Evolutionary conservation across 2,329 filamentous ascomycete genomes (phyloP).

Genomic region (Chaetothyriales sp.): DNA sequence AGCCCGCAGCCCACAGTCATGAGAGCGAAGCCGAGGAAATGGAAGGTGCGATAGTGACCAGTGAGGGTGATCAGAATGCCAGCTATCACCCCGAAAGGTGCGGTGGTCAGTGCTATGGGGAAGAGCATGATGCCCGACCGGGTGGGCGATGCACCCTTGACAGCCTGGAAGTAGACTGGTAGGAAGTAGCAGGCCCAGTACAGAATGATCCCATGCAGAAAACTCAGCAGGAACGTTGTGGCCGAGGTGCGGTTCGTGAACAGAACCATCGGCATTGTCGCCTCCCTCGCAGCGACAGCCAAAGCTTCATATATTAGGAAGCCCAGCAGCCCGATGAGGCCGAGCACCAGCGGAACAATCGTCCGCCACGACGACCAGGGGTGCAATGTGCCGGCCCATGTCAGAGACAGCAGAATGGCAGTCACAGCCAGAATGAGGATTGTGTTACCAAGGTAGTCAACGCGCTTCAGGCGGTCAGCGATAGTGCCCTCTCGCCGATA

Average conservation of each 20-base stretch:
- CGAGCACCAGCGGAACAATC: slow-evolving; percentile 18
- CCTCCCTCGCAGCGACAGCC: background rate
- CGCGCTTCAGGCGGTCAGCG: background rate
- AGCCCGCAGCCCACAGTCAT: slow-evolving; percentile 17
- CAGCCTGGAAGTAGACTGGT: slow-evolving; percentile 32
- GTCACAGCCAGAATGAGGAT: slow-evolving; percentile 16
- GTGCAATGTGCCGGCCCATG: slow-evolving; percentile 17
- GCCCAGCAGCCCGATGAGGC: slow-evolving; percentile 17
- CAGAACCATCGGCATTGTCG: slow-evolving; percentile 15
- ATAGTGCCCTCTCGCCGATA: background rate
- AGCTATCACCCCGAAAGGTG: too few relatives aligned
- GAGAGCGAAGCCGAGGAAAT: slow-evolving; percentile 17
- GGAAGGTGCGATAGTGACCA: slow-evolving; percentile 20
- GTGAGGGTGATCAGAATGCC: too few relatives aligned
- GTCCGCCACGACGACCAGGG: slow-evolving; percentile 12
- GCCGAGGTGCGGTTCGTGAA: slow-evolving; percentile 6
- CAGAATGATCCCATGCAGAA: slow-evolving; percentile 10
- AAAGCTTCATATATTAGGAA: background rate
- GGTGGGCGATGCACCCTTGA: slow-evolving; percentile 22
- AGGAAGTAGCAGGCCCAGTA: slow-evolving; percentile 22
- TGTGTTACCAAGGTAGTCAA: slow-evolving; percentile 8
- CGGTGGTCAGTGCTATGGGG: too few relatives aligned
- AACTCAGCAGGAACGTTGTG: slow-evolving; percentile 20
- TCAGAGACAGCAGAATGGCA: slow-evolving; percentile 16
- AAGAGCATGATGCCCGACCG: slow-evolving; percentile 6